phyloP scores from a whole-genome alignment of 176 grass and related monocot species.

The Paspalum notatum region DNA sequence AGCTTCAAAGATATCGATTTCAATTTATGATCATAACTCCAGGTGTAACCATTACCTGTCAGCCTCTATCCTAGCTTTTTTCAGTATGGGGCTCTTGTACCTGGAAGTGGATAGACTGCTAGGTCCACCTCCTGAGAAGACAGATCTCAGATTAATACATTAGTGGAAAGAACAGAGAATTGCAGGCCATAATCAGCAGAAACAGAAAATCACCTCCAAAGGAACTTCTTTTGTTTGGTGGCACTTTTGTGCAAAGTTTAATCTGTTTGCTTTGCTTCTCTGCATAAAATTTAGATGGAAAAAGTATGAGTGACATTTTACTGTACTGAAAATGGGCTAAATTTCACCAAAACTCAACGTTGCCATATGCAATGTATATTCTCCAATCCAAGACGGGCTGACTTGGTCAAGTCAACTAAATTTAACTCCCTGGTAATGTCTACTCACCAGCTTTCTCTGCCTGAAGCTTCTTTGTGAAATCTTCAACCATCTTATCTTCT shows the following conservation, averaged over 20 bases:
- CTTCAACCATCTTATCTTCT: conserved; percentile 42
- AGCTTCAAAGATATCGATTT: conserved; percentile 24
- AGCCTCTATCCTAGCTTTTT: conserved; percentile 58
- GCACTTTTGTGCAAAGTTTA: conserved; percentile 60
- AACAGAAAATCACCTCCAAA: conserved; percentile 42
- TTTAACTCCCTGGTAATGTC: not conserved
- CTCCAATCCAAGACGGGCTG: not conserved
- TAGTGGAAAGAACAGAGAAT: not conserved
- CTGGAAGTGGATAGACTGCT: conserved; percentile 53
- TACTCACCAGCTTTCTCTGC: conserved; percentile 51
- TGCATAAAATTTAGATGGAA: conserved; percentile 22
- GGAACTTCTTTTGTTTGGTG: conserved; percentile 60
- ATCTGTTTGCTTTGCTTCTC: conserved; percentile 62
- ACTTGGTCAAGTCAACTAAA: not conserved
- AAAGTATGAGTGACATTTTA: conserved; percentile 5
- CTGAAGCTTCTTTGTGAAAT: conserved; percentile 43
- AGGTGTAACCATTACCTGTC: conserved; percentile 43
- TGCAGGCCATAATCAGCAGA: not conserved
- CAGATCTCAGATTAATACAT: not conserved
- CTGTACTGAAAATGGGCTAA: not conserved
- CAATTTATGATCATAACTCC: conserved; percentile 8
- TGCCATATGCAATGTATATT: not conserved
- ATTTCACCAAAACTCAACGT: not conserved
- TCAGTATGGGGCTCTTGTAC: conserved; percentile 55
- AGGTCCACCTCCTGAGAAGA: conserved; percentile 49